Evolutionary conservation across 768 basidiomycete species (phyloP).

Genomic region (Tephrocybe sp.): DNA sequence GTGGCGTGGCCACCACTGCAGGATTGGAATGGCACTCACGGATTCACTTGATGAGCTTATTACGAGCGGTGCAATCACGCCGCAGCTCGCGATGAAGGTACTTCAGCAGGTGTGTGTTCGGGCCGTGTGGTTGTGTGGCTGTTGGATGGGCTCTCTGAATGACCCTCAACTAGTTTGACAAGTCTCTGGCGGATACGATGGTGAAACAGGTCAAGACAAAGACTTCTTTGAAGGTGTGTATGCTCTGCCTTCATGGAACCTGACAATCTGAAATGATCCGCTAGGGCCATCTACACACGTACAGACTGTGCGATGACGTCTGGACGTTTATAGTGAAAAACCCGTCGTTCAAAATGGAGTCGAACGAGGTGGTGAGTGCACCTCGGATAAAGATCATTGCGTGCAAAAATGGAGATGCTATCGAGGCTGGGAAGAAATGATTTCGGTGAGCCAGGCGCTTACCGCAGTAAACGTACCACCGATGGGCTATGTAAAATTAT

Average conservation of each 20-base stretch:
- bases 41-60: constrained; percentile 99
- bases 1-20: constrained; percentile 29
- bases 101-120: constrained; percentile 76
- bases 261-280: background rate
- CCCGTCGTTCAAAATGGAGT: constrained; percentile 94
- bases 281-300: constrained; percentile 89
- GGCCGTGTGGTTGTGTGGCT: background rate
- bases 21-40: constrained; percentile 95
- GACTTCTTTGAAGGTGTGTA: constrained; percentile 80
- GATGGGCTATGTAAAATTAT: constrained; percentile 12
- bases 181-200: constrained; percentile 90
- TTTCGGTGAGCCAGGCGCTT: constrained; percentile 10
- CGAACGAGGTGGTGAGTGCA: constrained; percentile 71
- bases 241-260: background rate
- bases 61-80: constrained; percentile 93
- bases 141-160: background rate
- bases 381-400: constrained; percentile 96
- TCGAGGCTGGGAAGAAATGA: constrained; percentile 80
- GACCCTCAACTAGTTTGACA: constrained; percentile 76
- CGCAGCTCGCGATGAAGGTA: constrained; percentile 99
- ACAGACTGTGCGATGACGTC: constrained; percentile 92
- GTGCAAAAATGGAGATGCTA: constrained; percentile 92
- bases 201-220: constrained; percentile 94
- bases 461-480: background rate
- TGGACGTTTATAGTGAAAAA: constrained; percentile 99